phyloP scores from a whole-genome alignment of 164 flowering plant genomes.

The Macadamia tetraphylla region DNA sequence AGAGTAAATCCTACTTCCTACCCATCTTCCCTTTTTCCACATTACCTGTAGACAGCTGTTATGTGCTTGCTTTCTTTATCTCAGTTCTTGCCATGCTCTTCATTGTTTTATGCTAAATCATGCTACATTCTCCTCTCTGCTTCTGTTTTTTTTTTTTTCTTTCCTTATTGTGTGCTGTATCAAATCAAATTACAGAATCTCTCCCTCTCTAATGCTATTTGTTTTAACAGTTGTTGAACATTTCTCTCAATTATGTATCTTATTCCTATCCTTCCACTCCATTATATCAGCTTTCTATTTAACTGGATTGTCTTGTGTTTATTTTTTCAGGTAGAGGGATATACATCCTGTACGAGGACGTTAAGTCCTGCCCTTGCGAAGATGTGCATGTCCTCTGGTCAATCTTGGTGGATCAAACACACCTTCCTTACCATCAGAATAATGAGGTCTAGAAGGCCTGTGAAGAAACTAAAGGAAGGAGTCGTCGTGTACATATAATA shows the following conservation, averaged over 20 bases:
- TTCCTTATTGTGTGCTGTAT: background rate
- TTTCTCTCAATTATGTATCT: background rate
- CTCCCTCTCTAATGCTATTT: no score
- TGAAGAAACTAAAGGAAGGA: no score
- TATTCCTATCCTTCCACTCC: background rate
- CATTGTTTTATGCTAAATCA: background rate
- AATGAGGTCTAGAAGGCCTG: background rate
- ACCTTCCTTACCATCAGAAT: conserved; percentile 11
- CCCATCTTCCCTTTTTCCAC: background rate
- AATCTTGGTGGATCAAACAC: conserved; percentile 25
- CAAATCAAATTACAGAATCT: background rate
- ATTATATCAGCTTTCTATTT: no score
- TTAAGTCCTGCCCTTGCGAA: conserved; percentile 39
- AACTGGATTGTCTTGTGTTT: background rate
- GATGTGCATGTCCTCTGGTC: conserved; percentile 49
- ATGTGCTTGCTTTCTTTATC: background rate
- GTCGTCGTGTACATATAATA: no score
- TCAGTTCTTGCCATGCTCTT: background rate
- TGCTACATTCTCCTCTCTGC: background rate
- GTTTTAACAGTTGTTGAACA: no score
- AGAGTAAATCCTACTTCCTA: conserved; percentile 20
- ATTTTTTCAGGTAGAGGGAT: conserved; percentile 30
- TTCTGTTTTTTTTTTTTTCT: background rate
- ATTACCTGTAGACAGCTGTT: background rate
- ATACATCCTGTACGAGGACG: conserved; percentile 43